Base-by-base conservation (phyloP, 108 stramenopile genomes). In the Parmales sp. region DNA sequence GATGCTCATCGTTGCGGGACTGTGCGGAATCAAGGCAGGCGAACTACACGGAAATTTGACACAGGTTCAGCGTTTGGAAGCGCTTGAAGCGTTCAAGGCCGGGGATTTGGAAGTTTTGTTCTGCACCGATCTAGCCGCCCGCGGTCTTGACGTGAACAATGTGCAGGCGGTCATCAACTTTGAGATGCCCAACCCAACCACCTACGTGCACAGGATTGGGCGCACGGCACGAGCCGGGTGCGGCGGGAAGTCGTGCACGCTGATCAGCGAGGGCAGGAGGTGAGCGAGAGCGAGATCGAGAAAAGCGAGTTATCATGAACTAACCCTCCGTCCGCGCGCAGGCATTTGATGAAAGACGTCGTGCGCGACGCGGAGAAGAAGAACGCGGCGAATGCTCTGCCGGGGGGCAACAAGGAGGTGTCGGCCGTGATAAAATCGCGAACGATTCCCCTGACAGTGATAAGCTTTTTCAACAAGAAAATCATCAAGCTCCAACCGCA, bases 201-300 rank as follows among this genome's bases (percentile, higher is more conserved):
- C 94, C 1, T 98, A 98, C 76, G 89, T 97, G 22, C 97, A 99
- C 78, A 79, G 99, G 2, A 93, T 97, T 48, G 97, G 97, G 3
- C 81, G 97, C 22, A 97, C 96, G 19, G 99, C 96, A 7, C 82
- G 99, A 38, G 95, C 97, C 6, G 99, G 97, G 25, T 80, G 95
- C 37, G 85, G 86, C 23, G 97, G 97, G 20, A 76, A 79, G 31
- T 77, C 89, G 31, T 94, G 97, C 63, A 98, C 96, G 19, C 77
- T 99, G 29, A 95, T 95, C 37, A 92, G 95, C 26, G 91, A 92
- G 75, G 91, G 91, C 7, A 71, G 91, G 19, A 28, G n/a, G n/a
- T n/a, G n/a, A n/a, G n/a, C n/a, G n/a, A n/a, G n/a, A n/a, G n/a
- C n/a, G n/a, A n/a, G n/a, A n/a, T n/a, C n/a, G n/a, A n/a, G n/a